Conservation (phyloP, 2,329 filamentous ascomycete genomes). For the Pseudogymnoascus sp. region DNA sequence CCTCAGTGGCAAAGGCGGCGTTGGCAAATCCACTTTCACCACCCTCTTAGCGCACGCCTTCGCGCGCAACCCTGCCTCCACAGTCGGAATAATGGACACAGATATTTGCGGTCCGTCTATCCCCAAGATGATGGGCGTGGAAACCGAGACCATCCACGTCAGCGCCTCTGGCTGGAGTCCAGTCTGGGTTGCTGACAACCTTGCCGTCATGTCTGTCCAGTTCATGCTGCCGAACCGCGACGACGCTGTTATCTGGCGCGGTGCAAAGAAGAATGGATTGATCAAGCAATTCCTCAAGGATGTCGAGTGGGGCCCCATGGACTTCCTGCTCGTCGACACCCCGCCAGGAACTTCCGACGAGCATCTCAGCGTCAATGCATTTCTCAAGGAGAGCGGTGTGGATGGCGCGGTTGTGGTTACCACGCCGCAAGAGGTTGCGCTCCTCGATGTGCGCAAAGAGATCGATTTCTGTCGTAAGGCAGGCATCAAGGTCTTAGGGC, state of each 20-base stretch:
- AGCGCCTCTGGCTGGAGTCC: slow-evolving; percentile 86
- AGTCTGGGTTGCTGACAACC: slow-evolving; percentile 89
- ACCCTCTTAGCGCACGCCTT: slow-evolving; percentile 84
- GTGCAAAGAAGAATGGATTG: slow-evolving; percentile 95
- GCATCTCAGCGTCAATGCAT: slow-evolving; percentile 86
- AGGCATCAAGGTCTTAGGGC: slow-evolving; percentile 74
- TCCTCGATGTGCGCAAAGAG: slow-evolving; percentile 92
- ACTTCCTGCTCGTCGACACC: slow-evolving; percentile 89
- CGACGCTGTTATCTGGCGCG: slow-evolving; percentile 94
- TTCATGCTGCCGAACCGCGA: slow-evolving; percentile 95
- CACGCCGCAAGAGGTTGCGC: slow-evolving; percentile 86
- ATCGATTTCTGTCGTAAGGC: slow-evolving; percentile 97
- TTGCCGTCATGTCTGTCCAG: slow-evolving; percentile 94
- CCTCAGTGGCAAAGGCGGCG: slow-evolving; percentile 88
- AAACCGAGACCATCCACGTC: slow-evolving; percentile 86
- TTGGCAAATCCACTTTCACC: slow-evolving; percentile 93
- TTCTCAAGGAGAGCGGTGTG: slow-evolving; percentile 83
- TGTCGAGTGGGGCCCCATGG: slow-evolving; percentile 93
- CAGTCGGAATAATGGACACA: slow-evolving; percentile 93
- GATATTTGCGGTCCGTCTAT: slow-evolving; percentile 96
- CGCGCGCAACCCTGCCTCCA: slow-evolving; percentile 67
- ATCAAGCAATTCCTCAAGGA: slow-evolving; percentile 98
- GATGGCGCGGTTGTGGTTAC: slow-evolving; percentile 90
- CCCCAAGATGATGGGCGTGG: slow-evolving; percentile 98
- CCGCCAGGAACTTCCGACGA: slow-evolving; percentile 94